A percentile compares a stretch with the other conserved stretches of the same genome.
These are phyloP conservation scores for Camellia lanceoleosa DNA, from an alignment of 148 eudicot species.

Conservation along the genomic window DNA sequence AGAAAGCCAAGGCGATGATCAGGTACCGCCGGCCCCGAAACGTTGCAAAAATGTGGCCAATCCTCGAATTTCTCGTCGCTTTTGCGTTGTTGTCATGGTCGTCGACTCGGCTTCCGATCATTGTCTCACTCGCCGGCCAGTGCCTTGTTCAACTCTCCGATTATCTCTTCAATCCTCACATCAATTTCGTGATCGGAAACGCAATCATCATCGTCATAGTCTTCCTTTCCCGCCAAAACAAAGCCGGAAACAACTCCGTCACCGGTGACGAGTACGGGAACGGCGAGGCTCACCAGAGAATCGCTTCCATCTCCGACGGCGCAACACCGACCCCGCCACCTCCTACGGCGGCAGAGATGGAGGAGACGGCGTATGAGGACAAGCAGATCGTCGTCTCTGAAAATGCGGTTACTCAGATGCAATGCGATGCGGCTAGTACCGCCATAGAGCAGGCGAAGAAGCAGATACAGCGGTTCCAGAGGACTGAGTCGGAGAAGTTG, in stretches of 20 bases:
- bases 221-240: constrained; percentile 31
- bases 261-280: constrained; percentile 10
- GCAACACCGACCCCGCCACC: not conserved
- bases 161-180: constrained; percentile 38
- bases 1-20: constrained; percentile 41
- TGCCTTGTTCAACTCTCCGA: constrained; percentile 21
- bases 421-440: constrained; percentile 17
- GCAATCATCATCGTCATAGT: constrained; percentile 40
- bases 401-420: not conserved
- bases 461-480: constrained; percentile 34
- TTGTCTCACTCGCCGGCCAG: constrained; percentile 17
- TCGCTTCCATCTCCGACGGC: not conserved
- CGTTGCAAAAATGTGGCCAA: constrained; percentile 20
- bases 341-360: not conserved
- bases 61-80: constrained; percentile 23
- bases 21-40: constrained; percentile 28
- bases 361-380: not conserved
- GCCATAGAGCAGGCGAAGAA: constrained; percentile 27
- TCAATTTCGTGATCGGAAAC: constrained; percentile 59
- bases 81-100: constrained; percentile 36
- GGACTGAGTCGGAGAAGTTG: constrained; percentile 46
- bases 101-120: constrained; percentile 19
- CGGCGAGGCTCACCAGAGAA: constrained; percentile 1
- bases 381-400: constrained; percentile 17
- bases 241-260: not conserved